Evolutionary conservation across 768 basidiomycete species (phyloP).

Genomic region (Podaxis sp.): DNA sequence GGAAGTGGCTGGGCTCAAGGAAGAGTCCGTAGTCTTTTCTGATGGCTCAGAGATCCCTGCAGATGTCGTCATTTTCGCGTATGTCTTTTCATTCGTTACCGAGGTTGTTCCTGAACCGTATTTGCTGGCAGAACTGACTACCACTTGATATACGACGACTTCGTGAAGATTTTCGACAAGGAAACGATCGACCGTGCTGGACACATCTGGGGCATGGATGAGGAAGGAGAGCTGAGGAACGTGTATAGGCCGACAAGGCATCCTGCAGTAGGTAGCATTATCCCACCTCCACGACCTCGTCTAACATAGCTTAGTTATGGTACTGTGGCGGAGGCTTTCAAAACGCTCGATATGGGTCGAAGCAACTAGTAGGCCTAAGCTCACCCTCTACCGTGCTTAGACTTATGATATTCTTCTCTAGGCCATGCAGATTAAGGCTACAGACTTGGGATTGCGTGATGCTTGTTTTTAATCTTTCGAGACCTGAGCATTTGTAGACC

Average conservation of each 20-base stretch:
- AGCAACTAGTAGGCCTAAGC: constrained; percentile 29
- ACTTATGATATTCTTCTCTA: neutral
- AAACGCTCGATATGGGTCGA: constrained; percentile 30
- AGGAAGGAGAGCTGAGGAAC: constrained; percentile 37
- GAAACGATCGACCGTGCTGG: constrained; percentile 29
- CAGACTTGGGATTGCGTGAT: neutral
- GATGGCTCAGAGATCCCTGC: constrained; percentile 27
- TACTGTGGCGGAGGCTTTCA: constrained; percentile 37
- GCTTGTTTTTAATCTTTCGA: no score
- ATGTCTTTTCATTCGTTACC: neutral
- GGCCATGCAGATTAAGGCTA: constrained; percentile 9
- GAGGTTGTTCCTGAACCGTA: neutral
- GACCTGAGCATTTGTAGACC: no score
- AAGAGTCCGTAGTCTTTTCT: constrained; percentile 33
- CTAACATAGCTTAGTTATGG: constrained; percentile 31
- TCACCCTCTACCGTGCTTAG: neutral
- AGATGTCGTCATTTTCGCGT: no score
- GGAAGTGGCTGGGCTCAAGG: constrained; percentile 34
- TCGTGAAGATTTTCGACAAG: constrained; percentile 32
- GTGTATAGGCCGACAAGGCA: constrained; percentile 40
- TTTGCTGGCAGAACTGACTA: constrained; percentile 5
- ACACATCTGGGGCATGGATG: constrained; percentile 37
- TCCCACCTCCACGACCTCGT: neutral
- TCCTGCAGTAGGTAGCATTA: constrained; percentile 31
- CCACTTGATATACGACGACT: constrained; percentile 24